Evolutionary conservation across 2,329 filamentous ascomycete genomes (phyloP).

Genomic region (Xylariales sp.): DNA sequence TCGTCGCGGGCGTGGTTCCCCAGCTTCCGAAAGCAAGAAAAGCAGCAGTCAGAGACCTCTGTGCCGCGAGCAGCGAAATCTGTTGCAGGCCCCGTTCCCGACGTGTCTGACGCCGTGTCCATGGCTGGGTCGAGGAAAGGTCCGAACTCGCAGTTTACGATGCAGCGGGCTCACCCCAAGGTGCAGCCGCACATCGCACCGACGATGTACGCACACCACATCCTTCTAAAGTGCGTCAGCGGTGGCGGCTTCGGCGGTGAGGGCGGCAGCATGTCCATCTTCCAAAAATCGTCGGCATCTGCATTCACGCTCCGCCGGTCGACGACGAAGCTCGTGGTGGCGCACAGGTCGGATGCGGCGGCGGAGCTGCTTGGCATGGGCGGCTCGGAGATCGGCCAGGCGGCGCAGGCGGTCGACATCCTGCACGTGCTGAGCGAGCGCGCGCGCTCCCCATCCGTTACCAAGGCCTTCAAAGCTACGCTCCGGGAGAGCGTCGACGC

Average conservation of each 20-base stretch:
- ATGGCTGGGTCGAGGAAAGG: constrained; percentile 1
- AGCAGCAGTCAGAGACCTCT: no score
- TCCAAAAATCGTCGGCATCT: no score
- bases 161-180: constrained; percentile 9
- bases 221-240: constrained; percentile 20
- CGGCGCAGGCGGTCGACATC: no score
- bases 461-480: constrained; percentile 37
- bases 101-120: neutral
- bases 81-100: constrained; percentile 6
- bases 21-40: constrained; percentile 7
- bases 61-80: no score
- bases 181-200: constrained; percentile 10
- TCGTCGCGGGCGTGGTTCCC: constrained; percentile 8
- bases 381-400: constrained; percentile 32
- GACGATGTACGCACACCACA: constrained; percentile 23
- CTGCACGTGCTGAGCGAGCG: constrained; percentile 51
- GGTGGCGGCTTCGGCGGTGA: neutral
- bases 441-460: constrained; percentile 35
- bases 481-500: constrained; percentile 31
- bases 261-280: constrained; percentile 8
- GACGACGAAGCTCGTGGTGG: constrained; percentile 22
- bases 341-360: constrained; percentile 42
- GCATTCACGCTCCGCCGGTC: no score
- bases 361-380: constrained; percentile 42
- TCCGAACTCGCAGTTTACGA: constrained; percentile 9